Conservation (phyloP, 2,329 filamentous ascomycete species). For the Xylariaceae sp. region DNA sequence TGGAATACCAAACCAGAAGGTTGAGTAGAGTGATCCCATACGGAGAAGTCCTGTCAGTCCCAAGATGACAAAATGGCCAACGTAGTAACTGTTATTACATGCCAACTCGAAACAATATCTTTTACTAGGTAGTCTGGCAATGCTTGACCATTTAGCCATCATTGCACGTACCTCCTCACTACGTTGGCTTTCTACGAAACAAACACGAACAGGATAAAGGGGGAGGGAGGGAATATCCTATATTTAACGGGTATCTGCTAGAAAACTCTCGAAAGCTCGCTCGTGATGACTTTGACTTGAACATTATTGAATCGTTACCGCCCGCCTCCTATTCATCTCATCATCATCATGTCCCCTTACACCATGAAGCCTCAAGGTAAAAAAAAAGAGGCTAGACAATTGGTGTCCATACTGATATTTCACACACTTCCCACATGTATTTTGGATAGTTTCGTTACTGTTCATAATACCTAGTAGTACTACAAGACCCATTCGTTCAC, state of each 20-base stretch:
- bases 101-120: no score
- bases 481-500: constrained; percentile 72
- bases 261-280: not conserved
- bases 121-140: no score
- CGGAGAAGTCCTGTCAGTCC: no score
- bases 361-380: not conserved
- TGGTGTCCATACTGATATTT: not conserved
- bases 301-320: no score
- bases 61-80: no score
- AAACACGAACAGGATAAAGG: not conserved
- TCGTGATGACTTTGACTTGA: no score
- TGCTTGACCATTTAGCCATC: no score
- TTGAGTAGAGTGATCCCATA: no score
- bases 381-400: not conserved
- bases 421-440: not conserved
- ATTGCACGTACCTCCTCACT: not conserved
- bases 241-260: not conserved
- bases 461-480: constrained; percentile 4
- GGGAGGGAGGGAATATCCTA: not conserved
- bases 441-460: not conserved
- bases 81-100: no score
- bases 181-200: not conserved
- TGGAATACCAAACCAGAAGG: no score
- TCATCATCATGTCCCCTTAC: no score
- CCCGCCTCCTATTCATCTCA: no score